Conservation (phyloP, 2,329 filamentous ascomycete genomes). For the Fusarium citri region DNA sequence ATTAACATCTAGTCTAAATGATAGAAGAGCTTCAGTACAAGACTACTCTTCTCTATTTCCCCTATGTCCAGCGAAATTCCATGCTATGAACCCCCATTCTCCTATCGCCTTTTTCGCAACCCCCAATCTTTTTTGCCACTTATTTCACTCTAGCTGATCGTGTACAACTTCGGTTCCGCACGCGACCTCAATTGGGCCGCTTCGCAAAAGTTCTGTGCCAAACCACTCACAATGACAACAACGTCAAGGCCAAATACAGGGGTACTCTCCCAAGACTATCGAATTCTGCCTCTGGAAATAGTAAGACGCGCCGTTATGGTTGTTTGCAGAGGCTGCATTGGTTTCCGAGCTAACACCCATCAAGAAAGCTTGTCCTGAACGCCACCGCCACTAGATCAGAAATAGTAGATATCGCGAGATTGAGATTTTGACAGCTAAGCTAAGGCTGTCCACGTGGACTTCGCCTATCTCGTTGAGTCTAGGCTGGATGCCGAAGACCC, state of each 20-base stretch:
- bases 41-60: neutral
- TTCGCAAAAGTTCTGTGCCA: neutral
- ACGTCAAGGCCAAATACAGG: neutral
- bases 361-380: neutral
- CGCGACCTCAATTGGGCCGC: neutral
- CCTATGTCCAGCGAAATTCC: neutral
- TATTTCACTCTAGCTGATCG: neutral
- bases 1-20: too few relatives aligned
- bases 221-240: neutral
- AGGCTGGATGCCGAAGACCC: neutral
- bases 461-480: neutral
- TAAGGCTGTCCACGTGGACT: neutral
- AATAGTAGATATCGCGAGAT: neutral
- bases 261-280: neutral
- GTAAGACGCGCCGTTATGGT: neutral
- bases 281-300: neutral
- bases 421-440: slow-evolving; percentile 1
- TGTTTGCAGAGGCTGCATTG: neutral
- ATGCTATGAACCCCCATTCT: neutral
- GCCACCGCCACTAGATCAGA: slow-evolving; percentile 3
- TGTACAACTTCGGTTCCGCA: neutral
- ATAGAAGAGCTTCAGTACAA: neutral
- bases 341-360: neutral
- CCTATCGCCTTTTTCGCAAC: too few relatives aligned
- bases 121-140: neutral